A percentile compares a stretch with the other conserved stretches of the same genome.
These are phyloP conservation scores for Cenchrus americanus DNA, from an alignment of 176 grass and related monocot genomes.

Conservation along the genomic window DNA sequence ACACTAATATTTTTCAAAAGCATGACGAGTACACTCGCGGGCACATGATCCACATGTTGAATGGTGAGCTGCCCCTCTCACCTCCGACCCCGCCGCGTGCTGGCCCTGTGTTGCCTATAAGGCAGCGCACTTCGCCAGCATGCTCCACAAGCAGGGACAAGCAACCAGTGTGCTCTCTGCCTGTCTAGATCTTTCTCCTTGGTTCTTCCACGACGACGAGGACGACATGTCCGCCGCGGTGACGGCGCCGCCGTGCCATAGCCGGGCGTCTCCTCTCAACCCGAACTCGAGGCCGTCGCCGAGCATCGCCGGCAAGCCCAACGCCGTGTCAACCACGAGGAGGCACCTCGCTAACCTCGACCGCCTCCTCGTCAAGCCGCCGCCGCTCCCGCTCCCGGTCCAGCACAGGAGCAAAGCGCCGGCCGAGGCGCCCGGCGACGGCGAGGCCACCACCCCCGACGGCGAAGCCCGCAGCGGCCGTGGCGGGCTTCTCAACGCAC, in stretches of 20 bases:
- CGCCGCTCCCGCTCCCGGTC: slow-evolving; percentile 35
- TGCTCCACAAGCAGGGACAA: background rate
- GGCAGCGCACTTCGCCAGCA: background rate
- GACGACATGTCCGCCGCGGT: slow-evolving; percentile 44
- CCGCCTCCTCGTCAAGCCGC: slow-evolving; percentile 51
- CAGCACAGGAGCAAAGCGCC: background rate
- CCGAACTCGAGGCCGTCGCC: slow-evolving; percentile 40
- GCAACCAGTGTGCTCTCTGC: background rate
- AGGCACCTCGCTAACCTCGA: slow-evolving; percentile 86
- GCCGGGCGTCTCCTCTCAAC: slow-evolving; percentile 46
- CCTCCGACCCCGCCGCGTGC: background rate
- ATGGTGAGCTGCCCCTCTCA: background rate
- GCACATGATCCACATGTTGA: slow-evolving; percentile 44
- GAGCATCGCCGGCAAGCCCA: slow-evolving; percentile 32
- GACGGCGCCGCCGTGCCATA: slow-evolving; percentile 38
- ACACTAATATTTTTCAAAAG: slow-evolving; percentile 5
- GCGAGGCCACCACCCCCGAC: background rate
- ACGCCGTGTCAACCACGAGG: slow-evolving; percentile 42
- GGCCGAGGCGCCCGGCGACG: background rate
- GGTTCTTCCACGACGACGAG: background rate
- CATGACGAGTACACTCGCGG: slow-evolving; percentile 9
- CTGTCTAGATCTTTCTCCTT: slow-evolving; percentile 24
- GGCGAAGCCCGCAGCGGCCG: slow-evolving; percentile 23
- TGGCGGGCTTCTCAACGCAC: slow-evolving; percentile 43
- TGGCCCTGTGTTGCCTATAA: slow-evolving; percentile 16